phyloP scores from a whole-genome alignment of 2,329 filamentous ascomycete species.

The Mariannaea elegans region DNA sequence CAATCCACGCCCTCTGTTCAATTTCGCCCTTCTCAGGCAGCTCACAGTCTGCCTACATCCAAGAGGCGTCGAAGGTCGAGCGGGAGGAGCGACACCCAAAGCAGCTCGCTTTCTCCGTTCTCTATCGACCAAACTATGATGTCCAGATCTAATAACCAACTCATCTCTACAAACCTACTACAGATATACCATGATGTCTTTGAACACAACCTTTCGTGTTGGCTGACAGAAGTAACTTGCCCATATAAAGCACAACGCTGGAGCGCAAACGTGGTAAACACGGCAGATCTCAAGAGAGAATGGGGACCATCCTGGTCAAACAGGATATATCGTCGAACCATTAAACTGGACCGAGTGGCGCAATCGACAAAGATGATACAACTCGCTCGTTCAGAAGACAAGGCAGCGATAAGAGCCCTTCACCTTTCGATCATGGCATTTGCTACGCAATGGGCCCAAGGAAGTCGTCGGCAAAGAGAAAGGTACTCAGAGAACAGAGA shows the following conservation, averaged over 20 bases:
- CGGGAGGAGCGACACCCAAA: slow-evolving; percentile 19
- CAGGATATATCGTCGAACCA: slow-evolving; percentile 36
- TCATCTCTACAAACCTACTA: slow-evolving; percentile 34
- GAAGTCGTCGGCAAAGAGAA: slow-evolving; percentile 39
- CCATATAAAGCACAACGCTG: slow-evolving; percentile 32
- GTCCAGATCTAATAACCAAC: slow-evolving; percentile 34
- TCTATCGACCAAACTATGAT: slow-evolving; percentile 37
- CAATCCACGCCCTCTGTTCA: slow-evolving; percentile 1
- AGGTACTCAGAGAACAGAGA: slow-evolving; percentile 14
- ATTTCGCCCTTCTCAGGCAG: slow-evolving; percentile 1
- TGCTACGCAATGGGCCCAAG: slow-evolving; percentile 39
- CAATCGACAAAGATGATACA: slow-evolving; percentile 32
- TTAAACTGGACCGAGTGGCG: slow-evolving; percentile 33
- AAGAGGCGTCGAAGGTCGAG: slow-evolving; percentile 30
- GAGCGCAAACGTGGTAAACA: slow-evolving; percentile 7
- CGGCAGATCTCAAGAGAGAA: slow-evolving; percentile 21
- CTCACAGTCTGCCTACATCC: not conserved
- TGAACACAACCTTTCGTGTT: slow-evolving; percentile 38
- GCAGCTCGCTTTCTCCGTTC: slow-evolving; percentile 30
- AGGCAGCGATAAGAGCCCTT: slow-evolving; percentile 28
- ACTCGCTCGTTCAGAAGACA: slow-evolving; percentile 29
- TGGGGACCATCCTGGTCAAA: slow-evolving; percentile 39
- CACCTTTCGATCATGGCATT: slow-evolving; percentile 39
- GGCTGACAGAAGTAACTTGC: slow-evolving; percentile 38
- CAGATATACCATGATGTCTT: slow-evolving; percentile 39